phyloP scores from a whole-genome alignment of 768 basidiomycete genomes.

The Lyophyllum semitale region DNA sequence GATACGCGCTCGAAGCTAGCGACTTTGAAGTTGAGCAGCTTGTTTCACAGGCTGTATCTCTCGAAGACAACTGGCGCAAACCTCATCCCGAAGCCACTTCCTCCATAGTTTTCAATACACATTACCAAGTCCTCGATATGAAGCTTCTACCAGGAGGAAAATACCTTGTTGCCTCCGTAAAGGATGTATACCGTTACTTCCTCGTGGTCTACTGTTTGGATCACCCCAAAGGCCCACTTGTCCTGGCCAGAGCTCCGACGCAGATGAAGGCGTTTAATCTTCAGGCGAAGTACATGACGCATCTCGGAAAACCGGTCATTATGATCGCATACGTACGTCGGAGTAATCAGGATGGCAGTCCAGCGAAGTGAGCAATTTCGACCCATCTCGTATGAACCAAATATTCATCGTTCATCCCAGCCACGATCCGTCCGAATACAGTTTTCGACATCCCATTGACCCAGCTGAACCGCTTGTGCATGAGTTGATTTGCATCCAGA shows the following conservation, averaged over 20 bases:
- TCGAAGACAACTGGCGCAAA: constrained; percentile 61
- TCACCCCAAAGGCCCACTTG: constrained; percentile 44
- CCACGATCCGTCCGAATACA: constrained; percentile 38
- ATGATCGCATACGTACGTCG: constrained; percentile 56
- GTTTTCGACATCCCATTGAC: constrained; percentile 39
- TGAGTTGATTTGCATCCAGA: constrained; percentile 42
- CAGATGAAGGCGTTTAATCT: constrained; percentile 55
- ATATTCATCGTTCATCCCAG: constrained; percentile 26
- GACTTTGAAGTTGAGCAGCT: constrained; percentile 57
- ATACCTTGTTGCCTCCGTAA: constrained; percentile 63
- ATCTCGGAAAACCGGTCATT: constrained; percentile 46
- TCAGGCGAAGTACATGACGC: constrained; percentile 60
- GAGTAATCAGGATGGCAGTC: constrained; percentile 27
- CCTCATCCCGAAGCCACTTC: constrained; percentile 35
- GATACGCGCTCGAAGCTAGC: constrained; percentile 37
- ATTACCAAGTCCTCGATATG: constrained; percentile 51
- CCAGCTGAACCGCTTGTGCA: constrained; percentile 44
- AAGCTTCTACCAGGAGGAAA: constrained; percentile 66
- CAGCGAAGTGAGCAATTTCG: constrained; percentile 13
- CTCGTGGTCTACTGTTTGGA: constrained; percentile 60
- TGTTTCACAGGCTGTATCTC: constrained; percentile 58
- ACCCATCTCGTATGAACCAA: not conserved
- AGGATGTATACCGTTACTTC: constrained; percentile 49
- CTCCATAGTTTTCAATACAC: constrained; percentile 25
- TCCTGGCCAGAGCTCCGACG: constrained; percentile 52